Evolutionary conservation across 2,329 filamentous ascomycete genomes (phyloP), one percentile per base, ranked within the genome.

Genomic region (Alternaria rosae): DNA sequence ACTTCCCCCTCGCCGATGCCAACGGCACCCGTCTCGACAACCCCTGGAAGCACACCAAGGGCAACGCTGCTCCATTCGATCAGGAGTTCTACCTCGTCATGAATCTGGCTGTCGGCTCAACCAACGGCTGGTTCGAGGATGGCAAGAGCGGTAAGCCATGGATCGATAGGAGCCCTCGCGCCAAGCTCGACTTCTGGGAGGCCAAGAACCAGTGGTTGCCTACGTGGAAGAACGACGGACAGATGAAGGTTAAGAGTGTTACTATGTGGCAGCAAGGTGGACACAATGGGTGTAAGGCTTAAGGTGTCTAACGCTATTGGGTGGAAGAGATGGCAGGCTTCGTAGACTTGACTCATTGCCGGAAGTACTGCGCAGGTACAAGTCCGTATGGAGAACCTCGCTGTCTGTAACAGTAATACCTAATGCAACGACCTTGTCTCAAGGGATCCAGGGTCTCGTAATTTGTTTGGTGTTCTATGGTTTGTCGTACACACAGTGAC

Each of bases 61-160:
- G 83, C 28, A 71, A 85, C 38, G 86, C 89, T 62, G 88, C 91
- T 0, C 92, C 92, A 0, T 94, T 94, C 70, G 91, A 94, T 73
- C 85, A 91, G 67, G 80, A 86, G 15, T 94, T 94, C 73, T 93
- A 91, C 71, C 85, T 94, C 47, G 90, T 93, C 68, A 76, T 94
- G 59, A 92, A 92, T 72, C 83, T 94, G 4, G 91, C 88, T 11
- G 91, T 94, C 8, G 92, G 92, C 28, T 88, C 88, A 52, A 92
- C 89, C 21, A 94, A 93, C 68, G 92, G 92, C 38, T 96, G 92
- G 92, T 96, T 95, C 74, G 82, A 90, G 72, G 92, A 96, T 76
- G 88, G 89, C 20, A 82, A 85, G 68, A 85, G 84, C 43, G 86
- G 85, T 30, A 96, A 96, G 83, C 92, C 92, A 1, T 96, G 92